Evolutionary conservation across 164 flowering plant genomes (phyloP).

Genomic region (Macadamia tetraphylla): DNA sequence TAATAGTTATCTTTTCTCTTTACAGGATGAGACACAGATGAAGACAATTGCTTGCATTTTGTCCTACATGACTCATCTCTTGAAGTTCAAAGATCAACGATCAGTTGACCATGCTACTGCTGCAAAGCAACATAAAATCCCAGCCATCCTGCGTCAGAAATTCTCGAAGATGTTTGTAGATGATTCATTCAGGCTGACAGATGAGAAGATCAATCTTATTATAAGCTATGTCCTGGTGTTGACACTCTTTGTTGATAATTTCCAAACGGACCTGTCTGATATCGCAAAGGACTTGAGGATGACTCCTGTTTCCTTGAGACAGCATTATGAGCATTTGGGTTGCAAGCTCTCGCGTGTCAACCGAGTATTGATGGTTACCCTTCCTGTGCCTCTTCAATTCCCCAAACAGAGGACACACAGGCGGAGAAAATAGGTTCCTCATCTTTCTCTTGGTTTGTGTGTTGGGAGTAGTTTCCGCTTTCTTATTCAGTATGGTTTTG

Average conservation of each 20-base stretch:
- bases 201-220: conserved; percentile 52
- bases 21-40: conserved; percentile 59
- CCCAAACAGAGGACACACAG: conserved; percentile 22
- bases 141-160: conserved; percentile 44
- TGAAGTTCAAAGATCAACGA: conserved; percentile 63
- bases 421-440: not conserved
- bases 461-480: too few species aligned
- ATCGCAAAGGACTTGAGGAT: conserved; percentile 73
- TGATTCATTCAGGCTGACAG: conserved; percentile 27
- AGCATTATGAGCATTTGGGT: conserved; percentile 49
- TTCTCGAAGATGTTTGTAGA: conserved; percentile 44
- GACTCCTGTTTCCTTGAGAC: conserved; percentile 28
- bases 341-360: conserved; percentile 45
- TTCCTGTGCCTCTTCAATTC: conserved; percentile 64
- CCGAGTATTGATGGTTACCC: conserved; percentile 29
- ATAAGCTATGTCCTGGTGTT: conserved; percentile 73
- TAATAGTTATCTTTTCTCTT: conserved; percentile 3
- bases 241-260: conserved; percentile 63
- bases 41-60: conserved; percentile 48
- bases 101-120: conserved; percentile 34
- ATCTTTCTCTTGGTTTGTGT: too few species aligned
- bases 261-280: conserved; percentile 51
- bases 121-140: conserved; percentile 48
- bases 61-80: conserved; percentile 63
- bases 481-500: too few species aligned